Base-by-base conservation (phyloP, 106 monocot species). In the Xerophyta viscosa region DNA sequence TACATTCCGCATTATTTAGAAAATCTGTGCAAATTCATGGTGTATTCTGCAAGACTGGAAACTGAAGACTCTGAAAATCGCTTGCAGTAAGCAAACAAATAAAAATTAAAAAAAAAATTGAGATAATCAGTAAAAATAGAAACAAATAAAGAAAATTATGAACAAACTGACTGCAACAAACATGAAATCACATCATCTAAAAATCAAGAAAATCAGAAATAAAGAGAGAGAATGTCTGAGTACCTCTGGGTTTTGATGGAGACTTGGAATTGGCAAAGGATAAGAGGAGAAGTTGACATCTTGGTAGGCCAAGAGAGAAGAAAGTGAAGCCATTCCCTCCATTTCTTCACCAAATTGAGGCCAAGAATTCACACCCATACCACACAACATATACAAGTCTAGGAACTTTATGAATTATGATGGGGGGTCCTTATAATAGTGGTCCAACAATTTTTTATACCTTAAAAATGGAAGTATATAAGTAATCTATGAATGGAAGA, bases 271-370 rank as follows among this genome's bases (percentile, higher is more conserved):
- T 46, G 20, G 20, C 8, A 46, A 20, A 46, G 46, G 20, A 20
- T 46, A 39, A 39, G 39, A 39, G 6, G 39, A 39, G 15, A 15
- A 39, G 39, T 39, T 39, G 39, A 64, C 50, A 36, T 64, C 63
- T 41, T 64, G 63, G 52, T 50, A 52, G 20, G 51, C 63, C 55
- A 44, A 62, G 21, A 56, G 5, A 49, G 55, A 60, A 52, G 51
- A 62, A 30, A 56, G 11, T 39, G 55, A 51, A 52, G 51, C 12
- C 6, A 59, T 28, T 20, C 52, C 54, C 1, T 70, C 70, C 39
- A 62, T 55, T 19, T 15, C 39, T 12, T 12, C 6, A 39, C 39
- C 39, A 39, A 36, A 6, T 20, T 54, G 31, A 31, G 19, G 15
- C 53, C 65, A 65, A 31, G 42, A 30, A 25, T 39, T 9, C 18